phyloP scores from a whole-genome alignment of 495 filamentous ascomycete species.

The Elasticomyces elasticus region DNA sequence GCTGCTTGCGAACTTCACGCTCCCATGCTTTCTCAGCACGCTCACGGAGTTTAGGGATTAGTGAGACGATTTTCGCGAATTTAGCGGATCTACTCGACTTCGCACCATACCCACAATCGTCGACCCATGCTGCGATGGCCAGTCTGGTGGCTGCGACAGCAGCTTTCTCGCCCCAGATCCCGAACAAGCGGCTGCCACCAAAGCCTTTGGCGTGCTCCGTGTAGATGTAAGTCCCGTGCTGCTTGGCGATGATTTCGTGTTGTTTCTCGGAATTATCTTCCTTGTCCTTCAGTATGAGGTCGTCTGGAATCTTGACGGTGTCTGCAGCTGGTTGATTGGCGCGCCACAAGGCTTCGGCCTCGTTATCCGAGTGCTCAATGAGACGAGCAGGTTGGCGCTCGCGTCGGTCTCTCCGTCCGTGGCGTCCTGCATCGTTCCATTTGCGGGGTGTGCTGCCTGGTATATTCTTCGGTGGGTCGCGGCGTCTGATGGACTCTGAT shows the following conservation, averaged over 20 bases:
- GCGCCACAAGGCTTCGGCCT: slow-evolving; percentile 14
- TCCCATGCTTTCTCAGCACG: slow-evolving; percentile 10
- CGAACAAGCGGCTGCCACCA: background rate
- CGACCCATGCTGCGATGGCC: slow-evolving; percentile 2
- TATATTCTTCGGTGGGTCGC: background rate
- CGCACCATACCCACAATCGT: background rate
- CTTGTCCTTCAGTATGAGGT: slow-evolving; percentile 8
- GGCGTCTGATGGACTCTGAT: background rate
- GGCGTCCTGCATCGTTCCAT: background rate
- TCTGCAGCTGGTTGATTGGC: background rate
- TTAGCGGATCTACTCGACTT: background rate
- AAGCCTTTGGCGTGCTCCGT: background rate
- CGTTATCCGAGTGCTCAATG: slow-evolving; percentile 14
- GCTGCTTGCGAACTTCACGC: slow-evolving; percentile 10
- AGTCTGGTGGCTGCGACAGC: slow-evolving; percentile 8
- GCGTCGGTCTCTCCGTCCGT: background rate
- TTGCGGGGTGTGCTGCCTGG: background rate
- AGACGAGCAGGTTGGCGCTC: slow-evolving; percentile 4
- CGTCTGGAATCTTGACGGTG: slow-evolving; percentile 9
- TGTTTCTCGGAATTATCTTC: background rate
- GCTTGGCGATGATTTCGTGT: slow-evolving; percentile 5
- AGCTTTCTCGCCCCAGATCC: slow-evolving; percentile 14
- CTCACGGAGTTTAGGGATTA: slow-evolving; percentile 11
- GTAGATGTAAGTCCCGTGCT: slow-evolving; percentile 12
- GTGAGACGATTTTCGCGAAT: slow-evolving; percentile 16